These are phyloP conservation scores for Aspergillus sp. DNA, from an alignment of 2,329 filamentous ascomycete genomes.

Conservation along the genomic window DNA sequence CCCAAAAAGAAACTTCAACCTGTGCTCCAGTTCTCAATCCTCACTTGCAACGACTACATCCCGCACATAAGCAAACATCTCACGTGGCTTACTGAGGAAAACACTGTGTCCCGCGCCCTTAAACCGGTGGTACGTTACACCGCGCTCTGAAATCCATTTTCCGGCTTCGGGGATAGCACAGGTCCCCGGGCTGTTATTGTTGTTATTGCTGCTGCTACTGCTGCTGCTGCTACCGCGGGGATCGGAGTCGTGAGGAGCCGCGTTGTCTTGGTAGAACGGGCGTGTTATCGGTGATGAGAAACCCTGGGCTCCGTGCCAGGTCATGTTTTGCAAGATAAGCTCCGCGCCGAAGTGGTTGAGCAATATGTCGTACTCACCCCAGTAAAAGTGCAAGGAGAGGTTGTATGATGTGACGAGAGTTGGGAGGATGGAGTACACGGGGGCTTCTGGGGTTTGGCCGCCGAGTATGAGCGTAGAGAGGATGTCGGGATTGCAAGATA, in stretches of 20 bases:
- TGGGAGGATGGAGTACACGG: conserved; percentile 35
- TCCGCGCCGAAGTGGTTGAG: conserved; percentile 40
- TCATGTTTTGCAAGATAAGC: conserved; percentile 42
- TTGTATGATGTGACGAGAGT: conserved; percentile 31
- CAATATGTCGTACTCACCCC: conserved; percentile 39
- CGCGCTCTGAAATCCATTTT: conserved; percentile 33
- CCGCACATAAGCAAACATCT: conserved; percentile 37
- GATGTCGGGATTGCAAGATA: conserved; percentile 28
- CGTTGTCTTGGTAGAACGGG: conserved; percentile 28
- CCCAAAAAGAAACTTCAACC: neutral
- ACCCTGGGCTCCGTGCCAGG: conserved; percentile 39
- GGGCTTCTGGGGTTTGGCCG: conserved; percentile 24
- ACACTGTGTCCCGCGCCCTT: conserved; percentile 35
- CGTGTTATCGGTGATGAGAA: conserved; percentile 29
- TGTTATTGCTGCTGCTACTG: neutral
- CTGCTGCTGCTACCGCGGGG: neutral
- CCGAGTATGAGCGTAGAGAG: conserved; percentile 27
- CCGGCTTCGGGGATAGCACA: conserved; percentile 22
- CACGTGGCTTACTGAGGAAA: conserved; percentile 31
- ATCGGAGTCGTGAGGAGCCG: conserved; percentile 14
- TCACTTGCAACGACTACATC: conserved; percentile 30
- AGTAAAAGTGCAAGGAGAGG: conserved; percentile 37
- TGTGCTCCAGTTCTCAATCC: neutral
- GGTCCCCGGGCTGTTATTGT: neutral
- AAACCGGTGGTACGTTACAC: conserved; percentile 39